Base-by-base conservation (phyloP, 2,329 filamentous ascomycete genomes). In the Clonostachys solani region DNA sequence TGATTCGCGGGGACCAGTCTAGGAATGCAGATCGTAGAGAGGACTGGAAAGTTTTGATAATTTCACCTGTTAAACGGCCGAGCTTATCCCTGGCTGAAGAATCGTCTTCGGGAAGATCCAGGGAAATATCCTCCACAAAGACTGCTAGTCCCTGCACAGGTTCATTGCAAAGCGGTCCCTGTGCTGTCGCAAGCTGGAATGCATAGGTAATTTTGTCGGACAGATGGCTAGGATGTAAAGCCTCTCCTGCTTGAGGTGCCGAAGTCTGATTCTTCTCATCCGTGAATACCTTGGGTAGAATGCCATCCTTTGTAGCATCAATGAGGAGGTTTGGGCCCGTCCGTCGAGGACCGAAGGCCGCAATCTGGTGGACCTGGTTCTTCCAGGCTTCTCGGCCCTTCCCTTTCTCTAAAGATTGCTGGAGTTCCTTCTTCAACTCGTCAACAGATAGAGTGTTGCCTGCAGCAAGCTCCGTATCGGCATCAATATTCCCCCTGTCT, bases 1-100 rank as follows among this genome's bases (percentile, higher is more conserved):
- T 83, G 55, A 99, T 81, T n/a, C 94, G 84, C 0, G 94, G 89
- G 37, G 87, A 92, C 94, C 94, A 99, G 73, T 97, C 94, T 16
- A 96, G 74, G 74, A 97, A 96, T 18, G 86, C 92, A 53, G 85
- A 76, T 44, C 86, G 81, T 51, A 99, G 90, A n/a, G 85, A 81
- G 42, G 89, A 84, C 55, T 92, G 89, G 16, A 92, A 84, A 1
- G 88, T 86, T 65, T 91, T 91, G 72, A 99, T 96, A 41, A 95
- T 83, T 69, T 97, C 94, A 52, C 94, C 91, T 0, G 92, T 97
- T 1, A 97, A 74, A 3, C 92, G 86, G 57, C 88, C 87, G 15
- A 91, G 74, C 45, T 80, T 82, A 56, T 90, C 84, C 13, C 77
- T 71, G 13, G 79, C 75, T 3, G 86, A 78, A 15, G 77, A 60